Evolutionary conservation across 1,284 basidiomycete genomes (phyloP).

Genomic region (Flammula alnicola): DNA sequence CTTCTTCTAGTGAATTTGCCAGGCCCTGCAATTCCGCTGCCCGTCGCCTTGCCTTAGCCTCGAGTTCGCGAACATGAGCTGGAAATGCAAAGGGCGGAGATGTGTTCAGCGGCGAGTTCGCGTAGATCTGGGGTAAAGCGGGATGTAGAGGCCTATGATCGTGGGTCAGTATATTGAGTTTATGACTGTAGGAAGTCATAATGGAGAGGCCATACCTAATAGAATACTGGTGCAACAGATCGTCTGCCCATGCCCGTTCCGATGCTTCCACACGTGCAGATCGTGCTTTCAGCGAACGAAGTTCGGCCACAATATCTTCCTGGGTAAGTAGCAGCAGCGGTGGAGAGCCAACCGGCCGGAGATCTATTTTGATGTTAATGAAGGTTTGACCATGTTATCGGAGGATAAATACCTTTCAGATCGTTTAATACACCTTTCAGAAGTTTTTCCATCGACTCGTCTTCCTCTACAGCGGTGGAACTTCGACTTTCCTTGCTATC

Average conservation of each 20-base stretch:
- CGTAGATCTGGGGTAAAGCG: conserved; percentile 17
- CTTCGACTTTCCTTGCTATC: background rate
- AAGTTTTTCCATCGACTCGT: conserved; percentile 12
- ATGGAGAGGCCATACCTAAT: conserved; percentile 10
- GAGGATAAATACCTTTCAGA: conserved; percentile 6
- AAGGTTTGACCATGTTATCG: background rate
- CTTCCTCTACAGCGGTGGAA: background rate
- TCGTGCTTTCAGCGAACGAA: conserved; percentile 18
- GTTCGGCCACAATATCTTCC: conserved; percentile 31
- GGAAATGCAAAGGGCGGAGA: conserved; percentile 25
- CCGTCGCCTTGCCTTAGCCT: conserved; percentile 10
- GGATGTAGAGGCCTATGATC: conserved; percentile 23
- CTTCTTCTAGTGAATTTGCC: conserved; percentile 18
- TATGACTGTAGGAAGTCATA: no score
- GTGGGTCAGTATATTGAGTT: no score
- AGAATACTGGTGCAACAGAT: conserved; percentile 11
- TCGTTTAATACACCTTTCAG: conserved; percentile 14
- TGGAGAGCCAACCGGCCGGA: conserved; percentile 18
- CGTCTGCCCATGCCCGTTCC: conserved; percentile 19
- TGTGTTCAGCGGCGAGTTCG: conserved; percentile 19
- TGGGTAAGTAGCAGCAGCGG: conserved; percentile 29
- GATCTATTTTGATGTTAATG: conserved; percentile 8
- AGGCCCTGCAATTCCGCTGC: conserved; percentile 18
- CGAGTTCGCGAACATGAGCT: conserved; percentile 13
- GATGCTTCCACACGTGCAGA: conserved; percentile 8